phyloP scores from a whole-genome alignment of 768 basidiomycete genomes.

The Peribolospora kevripleyi region DNA sequence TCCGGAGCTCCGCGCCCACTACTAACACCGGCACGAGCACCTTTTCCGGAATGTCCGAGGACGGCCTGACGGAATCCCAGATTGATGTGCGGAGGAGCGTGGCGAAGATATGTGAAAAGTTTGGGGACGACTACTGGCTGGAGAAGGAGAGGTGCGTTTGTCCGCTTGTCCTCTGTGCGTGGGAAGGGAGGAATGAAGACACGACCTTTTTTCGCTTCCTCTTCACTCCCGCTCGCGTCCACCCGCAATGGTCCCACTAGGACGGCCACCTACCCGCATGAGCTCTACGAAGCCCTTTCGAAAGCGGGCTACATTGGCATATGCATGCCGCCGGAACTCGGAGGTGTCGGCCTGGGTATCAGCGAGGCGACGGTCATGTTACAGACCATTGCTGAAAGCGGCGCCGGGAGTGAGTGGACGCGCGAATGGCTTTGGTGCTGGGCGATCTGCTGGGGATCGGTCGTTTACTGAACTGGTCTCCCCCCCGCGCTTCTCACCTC shows the following conservation, averaged over 20 bases:
- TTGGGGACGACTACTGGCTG: conserved; percentile 9
- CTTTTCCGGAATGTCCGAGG: neutral
- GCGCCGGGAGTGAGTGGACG: conserved; percentile 1
- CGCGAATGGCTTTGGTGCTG: no score
- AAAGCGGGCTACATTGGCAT: conserved; percentile 7
- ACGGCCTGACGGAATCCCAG: neutral
- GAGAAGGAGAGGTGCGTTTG: conserved; percentile 6
- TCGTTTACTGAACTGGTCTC: no score
- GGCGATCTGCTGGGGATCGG: no score
- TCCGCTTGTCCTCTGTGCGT: neutral
- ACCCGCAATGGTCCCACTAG: neutral
- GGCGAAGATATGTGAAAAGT: conserved; percentile 5
- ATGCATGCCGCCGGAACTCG: conserved; percentile 7
- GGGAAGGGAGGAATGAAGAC: neutral
- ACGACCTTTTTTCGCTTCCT: neutral
- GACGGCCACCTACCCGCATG: conserved; percentile 5
- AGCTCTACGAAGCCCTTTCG: conserved; percentile 6
- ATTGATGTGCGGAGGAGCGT: neutral
- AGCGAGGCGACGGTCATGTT: conserved; percentile 9
- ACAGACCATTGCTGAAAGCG: conserved; percentile 8
- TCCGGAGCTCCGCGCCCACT: no score
- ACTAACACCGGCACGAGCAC: neutral
- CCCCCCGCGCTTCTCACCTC: no score
- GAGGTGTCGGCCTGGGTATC: conserved; percentile 8
- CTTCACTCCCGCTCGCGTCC: neutral